Conservation (phyloP, 2,329 filamentous ascomycete species). For the Daldinia sp. region DNA sequence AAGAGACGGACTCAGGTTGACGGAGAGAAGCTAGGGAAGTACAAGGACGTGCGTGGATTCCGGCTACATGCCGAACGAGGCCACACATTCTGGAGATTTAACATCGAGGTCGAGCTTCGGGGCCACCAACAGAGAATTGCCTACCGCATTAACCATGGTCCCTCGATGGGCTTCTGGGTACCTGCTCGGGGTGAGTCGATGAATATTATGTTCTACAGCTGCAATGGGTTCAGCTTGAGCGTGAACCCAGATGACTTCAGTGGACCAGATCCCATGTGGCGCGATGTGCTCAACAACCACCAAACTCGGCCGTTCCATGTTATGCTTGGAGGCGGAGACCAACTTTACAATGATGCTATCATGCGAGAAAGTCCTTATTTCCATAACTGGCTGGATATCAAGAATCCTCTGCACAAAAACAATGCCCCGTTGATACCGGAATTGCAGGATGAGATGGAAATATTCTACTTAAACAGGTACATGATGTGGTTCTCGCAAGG, state of each 20-base stretch:
- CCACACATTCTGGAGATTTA: slow-evolving; percentile 97
- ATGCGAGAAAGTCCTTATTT: slow-evolving; percentile 79
- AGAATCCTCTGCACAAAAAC: slow-evolving; percentile 82
- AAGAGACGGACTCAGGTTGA: slow-evolving; percentile 66
- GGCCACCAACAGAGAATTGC: slow-evolving; percentile 84
- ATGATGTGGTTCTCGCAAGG: slow-evolving; percentile 97
- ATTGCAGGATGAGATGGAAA: slow-evolving; percentile 88
- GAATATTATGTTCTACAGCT: slow-evolving; percentile 99
- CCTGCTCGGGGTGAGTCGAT: slow-evolving; percentile 84
- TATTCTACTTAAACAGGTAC: slow-evolving; percentile 88
- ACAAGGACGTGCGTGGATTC: slow-evolving; percentile 82
- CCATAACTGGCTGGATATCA: slow-evolving; percentile 83
- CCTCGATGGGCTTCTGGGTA: slow-evolving; percentile 92
- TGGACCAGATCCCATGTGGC: slow-evolving; percentile 95
- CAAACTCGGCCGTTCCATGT: slow-evolving; percentile 94
- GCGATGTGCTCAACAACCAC: slow-evolving; percentile 91
- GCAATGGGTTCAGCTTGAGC: slow-evolving; percentile 90
- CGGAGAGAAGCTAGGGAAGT: slow-evolving; percentile 82
- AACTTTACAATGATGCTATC: slow-evolving; percentile 93
- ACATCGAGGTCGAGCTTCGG: slow-evolving; percentile 87
- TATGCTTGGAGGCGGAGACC: slow-evolving; percentile 96
- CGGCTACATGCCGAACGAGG: slow-evolving; percentile 86
- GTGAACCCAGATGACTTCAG: slow-evolving; percentile 82
- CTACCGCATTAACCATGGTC: slow-evolving; percentile 93
- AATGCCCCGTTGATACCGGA: slow-evolving; percentile 78